phyloP scores from a whole-genome alignment of 2,329 filamentous ascomycete species.

The Botrytis fabae region DNA sequence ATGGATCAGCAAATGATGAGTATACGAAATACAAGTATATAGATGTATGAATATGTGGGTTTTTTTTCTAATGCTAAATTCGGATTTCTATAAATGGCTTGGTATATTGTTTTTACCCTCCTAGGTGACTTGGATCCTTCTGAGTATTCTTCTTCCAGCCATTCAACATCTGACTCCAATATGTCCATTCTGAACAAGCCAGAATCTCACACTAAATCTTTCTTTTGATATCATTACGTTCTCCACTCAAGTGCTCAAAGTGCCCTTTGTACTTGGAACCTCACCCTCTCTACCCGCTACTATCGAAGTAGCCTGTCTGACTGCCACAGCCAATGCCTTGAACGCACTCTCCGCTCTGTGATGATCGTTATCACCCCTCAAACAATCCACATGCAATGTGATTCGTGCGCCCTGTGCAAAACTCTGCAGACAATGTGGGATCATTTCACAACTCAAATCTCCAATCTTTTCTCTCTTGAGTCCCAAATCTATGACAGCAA shows the following conservation, averaged over 20 bases:
- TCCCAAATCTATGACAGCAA: conserved; percentile 77
- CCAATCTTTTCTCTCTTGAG: conserved; percentile 91
- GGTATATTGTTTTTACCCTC: not conserved
- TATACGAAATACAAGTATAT: not conserved
- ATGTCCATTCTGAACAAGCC: not conserved
- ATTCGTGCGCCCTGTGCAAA: conserved; percentile 88
- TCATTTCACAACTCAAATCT: conserved; percentile 92
- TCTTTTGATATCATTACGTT: not conserved
- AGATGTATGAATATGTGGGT: not conserved
- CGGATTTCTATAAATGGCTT: not conserved
- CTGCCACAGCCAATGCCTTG: conserved; percentile 89
- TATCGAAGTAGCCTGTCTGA: conserved; percentile 72
- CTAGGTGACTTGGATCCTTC: not conserved
- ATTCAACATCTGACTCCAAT: not conserved
- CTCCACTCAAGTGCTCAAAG: conserved; percentile 60
- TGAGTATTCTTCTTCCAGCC: no score
- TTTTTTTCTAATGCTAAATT: not conserved
- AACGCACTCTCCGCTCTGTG: conserved; percentile 96
- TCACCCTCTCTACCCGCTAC: conserved; percentile 84
- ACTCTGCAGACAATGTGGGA: conserved; percentile 91
- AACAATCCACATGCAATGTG: conserved; percentile 92
- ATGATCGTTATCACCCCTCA: conserved; percentile 91
- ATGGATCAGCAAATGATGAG: not conserved
- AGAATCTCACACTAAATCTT: not conserved
- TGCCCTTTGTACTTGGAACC: conserved; percentile 94